These are phyloP conservation scores for Claviceps quebecensis DNA, from an alignment of 2,329 filamentous ascomycete genomes.

Conservation along the genomic window DNA sequence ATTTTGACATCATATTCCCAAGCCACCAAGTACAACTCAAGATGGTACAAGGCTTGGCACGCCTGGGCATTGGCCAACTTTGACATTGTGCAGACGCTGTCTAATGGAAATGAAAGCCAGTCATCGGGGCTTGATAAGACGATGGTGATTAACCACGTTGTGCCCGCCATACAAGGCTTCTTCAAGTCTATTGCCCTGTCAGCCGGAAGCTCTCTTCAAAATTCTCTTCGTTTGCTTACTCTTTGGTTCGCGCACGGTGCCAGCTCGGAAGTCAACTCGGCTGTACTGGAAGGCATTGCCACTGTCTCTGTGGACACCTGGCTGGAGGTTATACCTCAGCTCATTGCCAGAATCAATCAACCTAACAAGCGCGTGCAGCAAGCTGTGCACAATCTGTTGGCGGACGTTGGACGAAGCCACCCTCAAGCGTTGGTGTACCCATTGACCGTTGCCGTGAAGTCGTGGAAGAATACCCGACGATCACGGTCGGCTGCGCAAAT, in stretches of 20 bases:
- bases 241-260: slow-evolving; percentile 95
- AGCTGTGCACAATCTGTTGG: slow-evolving; percentile 81
- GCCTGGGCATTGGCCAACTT: slow-evolving; percentile 98
- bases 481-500: slow-evolving; percentile 82
- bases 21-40: slow-evolving; percentile 84
- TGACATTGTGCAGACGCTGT: slow-evolving; percentile 80
- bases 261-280: slow-evolving; percentile 71
- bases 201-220: slow-evolving; percentile 82
- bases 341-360: slow-evolving; percentile 96
- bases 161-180: slow-evolving; percentile 90
- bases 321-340: slow-evolving; percentile 94
- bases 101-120: slow-evolving; percentile 47
- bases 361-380: slow-evolving; percentile 78
- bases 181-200: slow-evolving; percentile 94
- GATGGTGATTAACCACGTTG: slow-evolving; percentile 72
- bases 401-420: slow-evolving; percentile 85
- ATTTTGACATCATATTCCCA: slow-evolving; percentile 83
- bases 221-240: slow-evolving; percentile 81
- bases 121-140: slow-evolving; percentile 37
- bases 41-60: slow-evolving; percentile 99
- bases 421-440: slow-evolving; percentile 95
- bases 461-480: slow-evolving; percentile 62
- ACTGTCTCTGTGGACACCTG: slow-evolving; percentile 94
- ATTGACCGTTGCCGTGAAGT: slow-evolving; percentile 96
- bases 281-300: slow-evolving; percentile 79